These are phyloP conservation scores for Hygrophila difformis DNA, from an alignment of 257 asterid genomes.

Conservation along the genomic window DNA sequence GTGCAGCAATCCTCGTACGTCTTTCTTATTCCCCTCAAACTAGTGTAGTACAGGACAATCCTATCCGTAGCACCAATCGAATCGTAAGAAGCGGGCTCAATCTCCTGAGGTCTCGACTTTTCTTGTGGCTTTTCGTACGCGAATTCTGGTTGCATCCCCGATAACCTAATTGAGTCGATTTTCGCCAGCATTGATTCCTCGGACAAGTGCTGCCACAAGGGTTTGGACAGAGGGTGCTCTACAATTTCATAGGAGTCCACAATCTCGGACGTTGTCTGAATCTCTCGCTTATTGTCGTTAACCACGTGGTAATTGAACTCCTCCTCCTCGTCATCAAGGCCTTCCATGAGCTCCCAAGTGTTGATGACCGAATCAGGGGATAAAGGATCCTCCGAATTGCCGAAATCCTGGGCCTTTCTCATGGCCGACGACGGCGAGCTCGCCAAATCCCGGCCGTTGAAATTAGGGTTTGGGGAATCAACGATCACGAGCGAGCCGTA, in stretches of 20 bases:
- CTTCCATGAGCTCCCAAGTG: constrained; percentile 98
- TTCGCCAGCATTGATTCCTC: constrained; percentile 44
- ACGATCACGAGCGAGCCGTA: constrained; percentile 65
- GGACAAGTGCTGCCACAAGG: constrained; percentile 48
- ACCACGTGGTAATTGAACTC: constrained; percentile 37
- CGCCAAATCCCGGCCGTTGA: constrained; percentile 18
- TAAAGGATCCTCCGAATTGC: constrained; percentile 36
- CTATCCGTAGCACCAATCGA: constrained; percentile 34
- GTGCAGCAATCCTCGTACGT: constrained; percentile 75
- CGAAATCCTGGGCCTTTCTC: constrained; percentile 22
- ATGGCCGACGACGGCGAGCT: constrained; percentile 25
- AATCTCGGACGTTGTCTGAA: constrained; percentile 24
- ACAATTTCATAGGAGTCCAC: constrained; percentile 30
- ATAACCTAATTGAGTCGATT: constrained; percentile 31
- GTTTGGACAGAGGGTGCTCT: constrained; percentile 37
- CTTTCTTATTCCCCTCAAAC: constrained; percentile 85
- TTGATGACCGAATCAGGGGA: constrained; percentile 86
- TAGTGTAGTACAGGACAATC: constrained; percentile 65
- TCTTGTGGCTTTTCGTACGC: constrained; percentile 26
- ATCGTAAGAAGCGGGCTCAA: constrained; percentile 21
- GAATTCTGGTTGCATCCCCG: no score
- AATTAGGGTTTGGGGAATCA: constrained; percentile 32
- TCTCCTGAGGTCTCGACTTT: neutral
- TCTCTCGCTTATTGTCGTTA: constrained; percentile 13
- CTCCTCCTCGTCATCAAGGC: constrained; percentile 69